Percentiles rank a stretch among this genome's conserved stretches.
Evolutionary conservation across 2,329 filamentous ascomycete genomes (phyloP).

Genomic region (Leptographium radiaticola): DNA sequence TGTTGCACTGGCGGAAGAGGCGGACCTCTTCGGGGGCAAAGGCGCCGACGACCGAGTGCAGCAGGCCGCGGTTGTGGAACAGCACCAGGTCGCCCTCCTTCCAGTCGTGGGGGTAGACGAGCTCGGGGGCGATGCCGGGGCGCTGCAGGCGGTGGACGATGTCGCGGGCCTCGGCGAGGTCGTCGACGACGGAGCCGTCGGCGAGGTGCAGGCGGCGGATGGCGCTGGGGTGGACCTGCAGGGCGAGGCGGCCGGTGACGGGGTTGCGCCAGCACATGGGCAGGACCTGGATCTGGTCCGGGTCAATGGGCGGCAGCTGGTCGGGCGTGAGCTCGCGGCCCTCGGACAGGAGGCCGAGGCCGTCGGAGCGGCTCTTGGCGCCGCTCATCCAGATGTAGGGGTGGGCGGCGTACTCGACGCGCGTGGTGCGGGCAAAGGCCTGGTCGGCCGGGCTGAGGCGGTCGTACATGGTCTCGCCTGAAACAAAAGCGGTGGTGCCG

Average conservation of each 20-base stretch:
- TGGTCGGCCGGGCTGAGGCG: constrained; percentile 51
- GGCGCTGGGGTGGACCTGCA: constrained; percentile 64
- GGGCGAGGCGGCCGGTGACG: constrained; percentile 51
- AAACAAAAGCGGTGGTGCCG: constrained; percentile 65
- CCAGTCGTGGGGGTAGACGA: constrained; percentile 67
- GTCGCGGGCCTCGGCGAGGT: constrained; percentile 51
- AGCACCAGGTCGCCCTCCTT: constrained; percentile 62
- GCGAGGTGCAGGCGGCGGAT: constrained; percentile 54
- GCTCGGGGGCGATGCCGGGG: constrained; percentile 54
- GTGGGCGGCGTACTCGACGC: constrained; percentile 63
- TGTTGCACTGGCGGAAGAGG: constrained; percentile 66
- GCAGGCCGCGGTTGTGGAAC: constrained; percentile 64
- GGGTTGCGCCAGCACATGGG: constrained; percentile 73
- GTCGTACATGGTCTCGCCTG: constrained; percentile 58
- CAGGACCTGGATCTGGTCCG: constrained; percentile 54
- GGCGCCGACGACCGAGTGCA: constrained; percentile 64
- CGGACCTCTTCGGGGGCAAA: constrained; percentile 62
- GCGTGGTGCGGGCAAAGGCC: constrained; percentile 51
- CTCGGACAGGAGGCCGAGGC: constrained; percentile 53
- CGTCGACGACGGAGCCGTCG: constrained; percentile 56
- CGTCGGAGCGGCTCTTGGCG: constrained; percentile 52
- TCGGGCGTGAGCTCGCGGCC: constrained; percentile 38
- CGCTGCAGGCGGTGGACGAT: constrained; percentile 58
- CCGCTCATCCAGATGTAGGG: constrained; percentile 73
- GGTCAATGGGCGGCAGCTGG: constrained; percentile 52